Base-by-base conservation (phyloP, 1,284 basidiomycete genomes). In the Trichosporon coremiiforme region DNA sequence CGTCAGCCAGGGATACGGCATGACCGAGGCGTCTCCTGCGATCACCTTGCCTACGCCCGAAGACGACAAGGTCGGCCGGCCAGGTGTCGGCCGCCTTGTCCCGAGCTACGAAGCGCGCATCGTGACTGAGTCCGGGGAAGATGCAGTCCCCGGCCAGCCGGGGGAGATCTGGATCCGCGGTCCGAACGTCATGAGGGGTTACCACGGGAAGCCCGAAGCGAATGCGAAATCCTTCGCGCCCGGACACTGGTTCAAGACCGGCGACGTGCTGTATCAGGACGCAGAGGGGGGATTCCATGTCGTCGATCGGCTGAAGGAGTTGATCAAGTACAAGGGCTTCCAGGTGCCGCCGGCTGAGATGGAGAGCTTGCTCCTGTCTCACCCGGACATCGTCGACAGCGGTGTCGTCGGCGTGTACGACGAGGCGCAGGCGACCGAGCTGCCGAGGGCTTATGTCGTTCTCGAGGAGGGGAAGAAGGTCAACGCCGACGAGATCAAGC, bases 141-240 rank as follows among this genome's bases (percentile, higher is more conserved):
- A 80, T 7, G 70, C 89, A 9, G 87, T 86, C n/a, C 85, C 84
- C 4, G 87, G 87, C n/a, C 83, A 89, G 71, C 82, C 87, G 0
- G 94, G 94, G 1, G 94, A 96, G 80, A 77, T 96, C 15, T 93
- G 92, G 90, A 72, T 94, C 4, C 86, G 88, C 66, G 92, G 92
- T 0, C 90, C 91, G 0, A 88, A 85, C 4, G 85, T 94, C 66
- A 94, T 94, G 91, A 93, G 92, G 88, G 85, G 85, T 4, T 87
- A 87, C 75, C 82, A 85, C 74, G 90, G 89, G 76, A 91, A 93
- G 72, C 83, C 85, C 0, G 80, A 82, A n/a, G 91, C 91, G 7
- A 94, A 91, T 0, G 80, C 81, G 12, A 86, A 88, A 8, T 82
- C 88, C 3, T 67, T 73, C 66, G 67, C 65, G 1, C 67, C 68